Evolutionary conservation across 2,329 filamentous ascomycete genomes (phyloP).

Genomic region (Verticillium klebahnii): DNA sequence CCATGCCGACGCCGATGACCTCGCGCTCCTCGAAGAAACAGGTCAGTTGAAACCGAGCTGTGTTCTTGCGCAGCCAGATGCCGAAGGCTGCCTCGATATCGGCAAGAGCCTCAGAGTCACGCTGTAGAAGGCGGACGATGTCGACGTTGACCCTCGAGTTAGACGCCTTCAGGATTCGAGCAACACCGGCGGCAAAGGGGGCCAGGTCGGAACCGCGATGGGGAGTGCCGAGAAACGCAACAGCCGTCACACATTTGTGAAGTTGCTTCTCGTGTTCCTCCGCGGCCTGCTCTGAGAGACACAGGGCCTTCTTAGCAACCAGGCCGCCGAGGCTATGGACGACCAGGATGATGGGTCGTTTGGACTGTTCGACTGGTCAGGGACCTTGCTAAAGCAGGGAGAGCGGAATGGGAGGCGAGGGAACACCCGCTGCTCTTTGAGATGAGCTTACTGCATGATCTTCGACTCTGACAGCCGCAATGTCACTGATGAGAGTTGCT

Average conservation of each 20-base stretch:
- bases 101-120: not conserved
- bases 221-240: not conserved
- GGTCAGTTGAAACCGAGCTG: not conserved
- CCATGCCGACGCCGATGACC: not conserved
- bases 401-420: not conserved
- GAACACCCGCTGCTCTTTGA: not conserved
- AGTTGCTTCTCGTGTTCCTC: not conserved
- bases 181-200: not conserved
- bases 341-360: not conserved
- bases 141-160: not conserved
- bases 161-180: not conserved
- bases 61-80: not conserved
- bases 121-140: not conserved
- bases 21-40: conserved; percentile 1
- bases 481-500: conserved; percentile 1
- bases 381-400: not conserved
- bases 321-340: not conserved
- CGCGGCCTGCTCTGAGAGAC: not conserved
- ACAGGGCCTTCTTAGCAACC: not conserved
- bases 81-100: not conserved
- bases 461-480: not conserved
- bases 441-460: not conserved
- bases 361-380: not conserved
- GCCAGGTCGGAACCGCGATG: not conserved
- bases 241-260: not conserved